A percentile compares a stretch with the other conserved stretches of the same genome.
phyloP scores from a whole-genome alignment of 192 early-diverging fungal species.

The Coemansia sp. region DNA sequence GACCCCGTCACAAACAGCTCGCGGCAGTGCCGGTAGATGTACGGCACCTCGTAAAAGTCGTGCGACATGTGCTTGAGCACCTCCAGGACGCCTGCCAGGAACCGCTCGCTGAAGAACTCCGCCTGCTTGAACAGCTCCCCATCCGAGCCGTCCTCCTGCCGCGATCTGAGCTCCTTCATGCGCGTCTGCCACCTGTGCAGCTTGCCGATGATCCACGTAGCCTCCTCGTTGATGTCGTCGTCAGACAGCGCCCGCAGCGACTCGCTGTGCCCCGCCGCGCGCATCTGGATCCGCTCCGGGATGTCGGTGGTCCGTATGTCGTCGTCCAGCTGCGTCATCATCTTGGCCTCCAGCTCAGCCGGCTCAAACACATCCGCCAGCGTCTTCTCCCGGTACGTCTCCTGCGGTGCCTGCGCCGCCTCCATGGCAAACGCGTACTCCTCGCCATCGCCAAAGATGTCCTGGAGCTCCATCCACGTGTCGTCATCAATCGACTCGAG shows the following conservation, averaged over 20 bases:
- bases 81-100: constrained; percentile 52
- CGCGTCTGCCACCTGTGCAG: constrained; percentile 35
- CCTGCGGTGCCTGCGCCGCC: constrained; percentile 7
- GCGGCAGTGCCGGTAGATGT: constrained; percentile 78
- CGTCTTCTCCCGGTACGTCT: constrained; percentile 39
- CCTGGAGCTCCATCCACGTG: constrained; percentile 73
- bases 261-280: constrained; percentile 31
- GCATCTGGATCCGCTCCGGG: constrained; percentile 90
- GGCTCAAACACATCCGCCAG: constrained; percentile 69
- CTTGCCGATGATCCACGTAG: constrained; percentile 57
- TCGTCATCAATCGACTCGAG: constrained; percentile 56
- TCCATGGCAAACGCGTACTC: constrained; percentile 74
- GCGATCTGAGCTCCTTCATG: constrained; percentile 1
- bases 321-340: constrained; percentile 93
- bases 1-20: constrained; percentile 73
- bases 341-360: constrained; percentile 77
- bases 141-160: neutral
- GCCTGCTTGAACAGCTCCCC: constrained; percentile 32
- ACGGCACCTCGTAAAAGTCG: constrained; percentile 90
- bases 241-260: constrained; percentile 50
- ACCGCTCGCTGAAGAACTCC: constrained; percentile 47
- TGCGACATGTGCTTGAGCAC: constrained; percentile 71
- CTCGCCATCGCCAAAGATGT: constrained; percentile 91
- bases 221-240: constrained; percentile 65
- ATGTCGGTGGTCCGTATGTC: constrained; percentile 82